Evolutionary conservation across 1,139 yeast genomes (phyloP), one percentile per base, ranked within the genome.

Genomic region (Yamadazyma dendronema): DNA sequence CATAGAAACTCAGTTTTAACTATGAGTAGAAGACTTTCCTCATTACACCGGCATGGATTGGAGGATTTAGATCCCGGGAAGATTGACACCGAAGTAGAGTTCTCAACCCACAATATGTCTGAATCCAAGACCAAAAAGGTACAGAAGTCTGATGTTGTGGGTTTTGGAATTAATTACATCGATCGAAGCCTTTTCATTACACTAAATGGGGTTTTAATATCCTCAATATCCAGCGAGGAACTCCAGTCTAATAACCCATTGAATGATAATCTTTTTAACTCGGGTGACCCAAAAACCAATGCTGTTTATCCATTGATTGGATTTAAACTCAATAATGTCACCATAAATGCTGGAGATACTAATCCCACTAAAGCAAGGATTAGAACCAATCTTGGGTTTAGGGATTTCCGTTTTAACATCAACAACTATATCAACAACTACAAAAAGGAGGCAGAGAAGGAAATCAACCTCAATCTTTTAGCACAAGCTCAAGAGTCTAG

Each of bases 101-200:
- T 69, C 42, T 56, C 61, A 27, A 62, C 69, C 0, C 33, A 35
- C 11, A 38, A 30, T 11, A 34, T 30, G 8, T 16, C 25, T 10
- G 36, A 35, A 16, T 41, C 41, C 11, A 34, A 33, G 4, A 40
- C 35, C 1, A 36, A 38, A 3, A 54, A 50, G 28, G 33, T 51
- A 1, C 53, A 51, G 43, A 61, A 51, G 33, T 57, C 71, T 16
- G 97, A 89, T 57, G 68, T 76, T 2, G 71, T 90, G 45, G 97
- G 97, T 0, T 84, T 94, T 57, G 96, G 97, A 2, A 71, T 88
- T 19, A 84, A 89, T 61, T 84, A 78, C 50, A 67, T 75, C 19
- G 77, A 77, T 30, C 74, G 77, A 31, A 65, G 79, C 0, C 70
- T 88, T 3, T 90, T 89, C 50, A 79, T 79, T 46, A 89, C 97